Percentiles rank a stretch among this genome's conserved stretches.
Evolutionary conservation across 169 alveolate genomes (phyloP).

Genomic region (Amoebophrya sp.): DNA sequence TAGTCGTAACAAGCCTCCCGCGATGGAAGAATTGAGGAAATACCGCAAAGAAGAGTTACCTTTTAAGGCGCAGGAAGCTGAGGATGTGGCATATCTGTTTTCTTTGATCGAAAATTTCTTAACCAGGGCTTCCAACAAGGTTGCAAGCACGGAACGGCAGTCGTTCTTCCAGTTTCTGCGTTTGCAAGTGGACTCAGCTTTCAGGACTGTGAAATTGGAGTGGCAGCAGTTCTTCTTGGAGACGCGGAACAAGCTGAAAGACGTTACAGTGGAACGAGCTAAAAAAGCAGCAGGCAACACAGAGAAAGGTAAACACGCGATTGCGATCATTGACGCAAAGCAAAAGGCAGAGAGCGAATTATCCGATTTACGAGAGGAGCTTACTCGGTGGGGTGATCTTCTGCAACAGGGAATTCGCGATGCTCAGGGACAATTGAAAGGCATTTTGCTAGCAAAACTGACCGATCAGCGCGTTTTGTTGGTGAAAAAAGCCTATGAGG

Average conservation of each 20-base stretch:
- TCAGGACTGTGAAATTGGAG: not conserved
- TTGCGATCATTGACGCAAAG: not conserved
- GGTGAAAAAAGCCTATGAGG: not conserved
- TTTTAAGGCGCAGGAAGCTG: conserved; percentile 10
- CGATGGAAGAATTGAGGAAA: no score
- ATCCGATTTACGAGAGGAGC: not conserved
- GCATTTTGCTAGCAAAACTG: not conserved
- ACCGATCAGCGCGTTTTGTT: not conserved
- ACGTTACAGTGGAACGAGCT: not conserved
- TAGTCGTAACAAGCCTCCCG: no score
- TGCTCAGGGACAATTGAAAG: not conserved
- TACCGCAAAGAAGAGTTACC: not conserved
- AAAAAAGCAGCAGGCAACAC: not conserved
- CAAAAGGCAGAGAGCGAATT: not conserved
- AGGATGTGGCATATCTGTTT: not conserved
- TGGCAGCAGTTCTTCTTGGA: not conserved
- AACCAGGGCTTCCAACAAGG: not conserved
- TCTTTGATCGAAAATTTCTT: not conserved
- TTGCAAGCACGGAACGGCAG: not conserved
- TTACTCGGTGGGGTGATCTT: not conserved
- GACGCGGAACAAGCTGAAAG: not conserved
- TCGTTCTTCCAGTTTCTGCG: not conserved
- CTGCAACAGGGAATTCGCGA: not conserved
- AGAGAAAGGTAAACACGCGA: not conserved
- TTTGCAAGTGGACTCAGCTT: not conserved